A percentile compares a stretch with the other conserved stretches of the same genome.
Evolutionary conservation across 495 filamentous ascomycete species (phyloP).

Genomic region (Tetracladium marchalianum): DNA sequence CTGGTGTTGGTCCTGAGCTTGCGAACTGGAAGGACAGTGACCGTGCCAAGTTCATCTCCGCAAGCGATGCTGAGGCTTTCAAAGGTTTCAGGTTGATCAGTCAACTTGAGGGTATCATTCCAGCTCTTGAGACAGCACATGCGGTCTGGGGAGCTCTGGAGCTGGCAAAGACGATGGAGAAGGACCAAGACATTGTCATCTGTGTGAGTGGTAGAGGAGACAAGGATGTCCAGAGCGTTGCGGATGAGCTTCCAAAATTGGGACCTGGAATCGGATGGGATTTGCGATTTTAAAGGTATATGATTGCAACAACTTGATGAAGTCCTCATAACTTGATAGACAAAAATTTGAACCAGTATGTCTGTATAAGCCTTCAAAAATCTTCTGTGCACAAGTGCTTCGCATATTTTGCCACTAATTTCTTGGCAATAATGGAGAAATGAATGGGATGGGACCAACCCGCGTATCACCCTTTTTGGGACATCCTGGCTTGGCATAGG

Average conservation of each 20-base stretch:
- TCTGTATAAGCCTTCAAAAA: too few species aligned
- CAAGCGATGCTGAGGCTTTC: constrained; percentile 87
- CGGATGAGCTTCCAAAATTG: constrained; percentile 80
- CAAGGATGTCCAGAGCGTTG: constrained; percentile 97
- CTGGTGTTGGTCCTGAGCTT: constrained; percentile 90
- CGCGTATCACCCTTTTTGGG: too few species aligned
- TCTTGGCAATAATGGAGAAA: too few species aligned
- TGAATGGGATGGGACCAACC: too few species aligned
- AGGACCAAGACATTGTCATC: constrained; percentile 87
- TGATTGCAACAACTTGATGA: too few species aligned
- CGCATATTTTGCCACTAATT: too few species aligned
- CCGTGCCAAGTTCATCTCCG: constrained; percentile 80
- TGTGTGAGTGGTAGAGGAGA: constrained; percentile 89
- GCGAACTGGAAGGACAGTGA: constrained; percentile 82
- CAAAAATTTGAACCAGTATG: too few species aligned
- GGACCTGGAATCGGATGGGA: constrained; percentile 96
- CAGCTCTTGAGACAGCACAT: constrained; percentile 88
- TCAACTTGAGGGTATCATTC: constrained; percentile 91
- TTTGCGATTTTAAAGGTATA: constrained; percentile 50
- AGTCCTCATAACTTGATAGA: too few species aligned
- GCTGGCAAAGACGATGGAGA: constrained; percentile 82
- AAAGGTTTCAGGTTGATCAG: constrained; percentile 75
- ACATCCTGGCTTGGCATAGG: too few species aligned
- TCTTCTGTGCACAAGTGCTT: too few species aligned
- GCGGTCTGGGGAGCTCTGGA: constrained; percentile 83